These are phyloP conservation scores for Tylopilus plumbeoviolaceoides DNA, from an alignment of 768 basidiomycete genomes.

Conservation along the genomic window DNA sequence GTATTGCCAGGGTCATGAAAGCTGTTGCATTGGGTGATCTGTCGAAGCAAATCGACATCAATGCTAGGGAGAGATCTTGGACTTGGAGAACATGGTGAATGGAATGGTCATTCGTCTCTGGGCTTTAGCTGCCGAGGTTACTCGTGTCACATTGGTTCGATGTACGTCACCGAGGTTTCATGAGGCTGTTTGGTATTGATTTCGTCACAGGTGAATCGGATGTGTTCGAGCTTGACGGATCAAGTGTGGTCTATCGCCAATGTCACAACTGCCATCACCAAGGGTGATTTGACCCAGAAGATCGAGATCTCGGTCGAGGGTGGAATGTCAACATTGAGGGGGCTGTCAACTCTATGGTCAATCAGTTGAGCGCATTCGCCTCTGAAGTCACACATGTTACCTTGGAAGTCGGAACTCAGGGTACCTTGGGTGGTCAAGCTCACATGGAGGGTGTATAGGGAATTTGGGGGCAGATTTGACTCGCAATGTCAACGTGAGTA, in stretches of 20 bases:
- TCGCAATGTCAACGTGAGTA: too few relatives aligned
- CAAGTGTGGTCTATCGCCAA: conserved; percentile 81
- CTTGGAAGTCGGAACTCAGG: too few relatives aligned
- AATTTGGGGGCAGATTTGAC: too few relatives aligned
- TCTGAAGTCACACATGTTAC: too few relatives aligned
- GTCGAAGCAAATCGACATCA: conserved; percentile 88
- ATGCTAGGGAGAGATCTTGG: conserved; percentile 90
- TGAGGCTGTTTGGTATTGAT: conserved; percentile 8
- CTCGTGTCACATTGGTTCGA: conserved; percentile 77
- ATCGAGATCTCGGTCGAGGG: too few relatives aligned
- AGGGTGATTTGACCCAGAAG: conserved; percentile 88
- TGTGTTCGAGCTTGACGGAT: too few relatives aligned
- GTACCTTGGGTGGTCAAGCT: conserved; percentile 88
- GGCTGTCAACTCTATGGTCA: conserved; percentile 93
- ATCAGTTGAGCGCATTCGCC: conserved; percentile 82
- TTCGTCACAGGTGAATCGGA: conserved; percentile 57
- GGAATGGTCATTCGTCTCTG: conserved; percentile 50
- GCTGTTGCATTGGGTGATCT: conserved; percentile 87
- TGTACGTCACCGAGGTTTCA: conserved; percentile 35
- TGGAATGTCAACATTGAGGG: conserved; percentile 82
- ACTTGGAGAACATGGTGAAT: conserved; percentile 63
- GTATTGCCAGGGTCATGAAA: conserved; percentile 60
- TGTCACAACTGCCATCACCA: conserved; percentile 86
- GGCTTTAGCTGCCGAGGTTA: conserved; percentile 77
- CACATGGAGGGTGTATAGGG: conserved; percentile 88